Base-by-base conservation (phyloP, 2,329 filamentous ascomycete species). In the Dendrostoma leiphaemia region DNA sequence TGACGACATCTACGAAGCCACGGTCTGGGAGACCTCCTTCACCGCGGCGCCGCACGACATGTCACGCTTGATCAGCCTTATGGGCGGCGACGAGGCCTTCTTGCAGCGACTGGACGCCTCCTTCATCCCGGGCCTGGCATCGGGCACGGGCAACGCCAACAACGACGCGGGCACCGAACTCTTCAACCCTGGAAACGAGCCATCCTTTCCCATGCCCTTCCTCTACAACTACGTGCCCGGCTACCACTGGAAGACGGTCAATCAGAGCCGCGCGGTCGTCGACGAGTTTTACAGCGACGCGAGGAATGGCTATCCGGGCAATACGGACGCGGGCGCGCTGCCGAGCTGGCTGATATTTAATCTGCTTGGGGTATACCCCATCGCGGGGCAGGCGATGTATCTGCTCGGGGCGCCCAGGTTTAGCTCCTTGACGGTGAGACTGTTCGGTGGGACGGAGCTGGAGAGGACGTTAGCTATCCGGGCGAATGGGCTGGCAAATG, bases 291-390 rank as follows among this genome's bases (percentile, higher is more conserved):
- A 74, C 60, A 68, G 66, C 54, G 70, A 71, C 46, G 62, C 60
- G 0, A 64, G 63, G 0, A 67, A 69, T 29, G 74, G 75, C 0
- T 71, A 76, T 1, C 74, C 74, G 0, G 75, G 74, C 0, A 77
- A 77, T 49, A 74, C 68, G 8, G 74, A 77, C 59, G 72, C 71
- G 1, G 74, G 76, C 0, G 76, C 76, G 1, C 63, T 80, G 59
- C 75, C 78, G 40, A 75, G 72, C 41, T 80, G 76, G 77, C 64
- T 79, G 3, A 59, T 80, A 0, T 80, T 74, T 72, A 71, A 78
- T 53, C 73, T 80, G 64, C 59, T 80, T 0, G 77, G 77, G 0
- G 58, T 78, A 9, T 79, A 77, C 58, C 75, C 75, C 0, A 66
- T 79, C 2, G 73, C 75, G 23, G 76, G 74, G 0, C 75, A 77